These are phyloP conservation scores for Hypericum perforatum DNA, from an alignment of 345 rosid species.

Conservation along the genomic window DNA sequence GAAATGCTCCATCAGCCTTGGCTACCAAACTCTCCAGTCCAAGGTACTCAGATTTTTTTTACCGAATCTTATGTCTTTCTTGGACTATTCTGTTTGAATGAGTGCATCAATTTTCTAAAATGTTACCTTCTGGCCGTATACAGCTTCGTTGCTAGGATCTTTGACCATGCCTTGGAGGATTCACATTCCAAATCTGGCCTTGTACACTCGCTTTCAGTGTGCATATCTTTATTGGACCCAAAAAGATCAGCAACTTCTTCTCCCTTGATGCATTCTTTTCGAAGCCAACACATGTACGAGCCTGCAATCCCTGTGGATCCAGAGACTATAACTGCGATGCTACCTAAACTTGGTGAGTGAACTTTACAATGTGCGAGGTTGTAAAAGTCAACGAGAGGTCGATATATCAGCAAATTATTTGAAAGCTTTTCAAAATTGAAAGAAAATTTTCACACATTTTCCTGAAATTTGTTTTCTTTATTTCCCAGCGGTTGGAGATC, in stretches of 20 bases:
- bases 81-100: background rate
- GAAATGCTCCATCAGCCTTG: slow-evolving; percentile 83
- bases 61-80: background rate
- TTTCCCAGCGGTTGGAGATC: too few species aligned
- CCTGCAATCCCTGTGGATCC: slow-evolving; percentile 61
- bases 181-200: slow-evolving; percentile 81
- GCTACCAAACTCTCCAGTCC: slow-evolving; percentile 84
- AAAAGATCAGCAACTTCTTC: slow-evolving; percentile 61
- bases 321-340: slow-evolving; percentile 87
- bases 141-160: slow-evolving; percentile 88
- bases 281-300: slow-evolving; percentile 73
- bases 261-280: slow-evolving; percentile 65
- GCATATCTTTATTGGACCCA: slow-evolving; percentile 92
- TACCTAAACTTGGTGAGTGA: slow-evolving; percentile 88
- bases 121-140: slow-evolving; percentile 9
- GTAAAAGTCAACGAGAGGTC: background rate
- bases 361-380: too few species aligned
- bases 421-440: background rate
- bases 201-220: slow-evolving; percentile 90
- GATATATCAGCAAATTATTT: too few species aligned
- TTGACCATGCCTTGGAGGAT: slow-evolving; percentile 90
- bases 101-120: too few species aligned
- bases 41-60: slow-evolving; percentile 37
- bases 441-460: too few species aligned
- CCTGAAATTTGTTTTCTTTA: too few species aligned